Evolutionary conservation across 2,329 filamentous ascomycete species (phyloP), one percentile per base, ranked within the genome.

Genomic region (Xylariaceae sp.): DNA sequence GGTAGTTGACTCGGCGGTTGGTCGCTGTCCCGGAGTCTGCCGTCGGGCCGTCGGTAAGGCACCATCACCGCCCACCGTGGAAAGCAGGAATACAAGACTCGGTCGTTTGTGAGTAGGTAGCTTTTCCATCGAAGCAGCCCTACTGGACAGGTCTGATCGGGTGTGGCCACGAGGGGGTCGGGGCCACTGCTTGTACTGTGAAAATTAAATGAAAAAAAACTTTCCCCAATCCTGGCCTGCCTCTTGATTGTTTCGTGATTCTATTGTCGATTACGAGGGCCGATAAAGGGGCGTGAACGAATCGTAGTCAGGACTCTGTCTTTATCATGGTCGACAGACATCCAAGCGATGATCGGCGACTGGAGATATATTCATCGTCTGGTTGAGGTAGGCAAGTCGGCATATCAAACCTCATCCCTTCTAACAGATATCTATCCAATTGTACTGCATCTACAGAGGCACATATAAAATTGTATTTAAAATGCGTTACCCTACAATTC

Each of bases 171-270:
- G 32, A 55, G 53, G n/a, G 57, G 56, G 44, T 60, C 46, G 16
- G 47, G 55, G 51, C 58, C 55, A 51, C 55, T 57, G 62, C 62
- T 59, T 60, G 61, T 60, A 54, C 41, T 56, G 60, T 36, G 19
- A 26, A 55, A 51, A 46, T 34, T 7, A 37, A 43, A 43, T n/a
- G 16, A 26, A 43, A 30, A 58, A 59, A 54, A 59, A 58, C 53
- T 60, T 49, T 49, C 34, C 46, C 40, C 34, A 47, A 29, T 19
- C 47, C 34, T 32, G 22, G 13, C 10, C 22, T 47, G 4, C 30
- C 21, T 47, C 9, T 34, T 36, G n/a, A n/a, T 21, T 47, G 16
- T 13, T 29, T 10, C 3, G 41, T 32, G n/a, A n/a, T n/a, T n/a
- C n/a, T n/a, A n/a, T n/a, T n/a, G n/a, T 30, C n/a, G 5, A 34